Percentiles rank a stretch among this genome's conserved stretches.
These are phyloP conservation scores for Ramularia collo-cygni DNA, from an alignment of 2,329 filamentous ascomycete species.

Conservation along the genomic window DNA sequence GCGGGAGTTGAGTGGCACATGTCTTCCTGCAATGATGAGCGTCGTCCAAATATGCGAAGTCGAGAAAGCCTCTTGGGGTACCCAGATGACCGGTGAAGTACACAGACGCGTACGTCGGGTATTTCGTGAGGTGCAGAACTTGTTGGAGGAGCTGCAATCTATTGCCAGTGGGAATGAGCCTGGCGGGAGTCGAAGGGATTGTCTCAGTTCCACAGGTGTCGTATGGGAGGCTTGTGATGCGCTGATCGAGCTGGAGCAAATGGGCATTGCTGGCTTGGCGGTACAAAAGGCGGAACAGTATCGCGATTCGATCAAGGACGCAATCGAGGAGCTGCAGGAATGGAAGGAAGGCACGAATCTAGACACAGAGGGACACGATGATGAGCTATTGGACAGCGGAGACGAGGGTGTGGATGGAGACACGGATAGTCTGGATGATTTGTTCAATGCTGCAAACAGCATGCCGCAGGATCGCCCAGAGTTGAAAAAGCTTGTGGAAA, in stretches of 20 bases:
- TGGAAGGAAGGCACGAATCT: constrained; percentile 64
- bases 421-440: constrained; percentile 55
- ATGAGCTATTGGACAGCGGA: constrained; percentile 32
- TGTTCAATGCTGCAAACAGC: constrained; percentile 56
- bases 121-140: constrained; percentile 54
- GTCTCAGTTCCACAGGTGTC: constrained; percentile 61
- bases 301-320: constrained; percentile 69
- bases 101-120: constrained; percentile 52
- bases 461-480: constrained; percentile 61
- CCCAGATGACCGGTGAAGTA: constrained; percentile 57
- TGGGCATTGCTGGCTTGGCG: constrained; percentile 65
- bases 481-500: constrained; percentile 60
- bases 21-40: constrained; percentile 68
- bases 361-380: constrained; percentile 31
- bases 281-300: constrained; percentile 67
- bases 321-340: constrained; percentile 77
- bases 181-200: constrained; percentile 43
- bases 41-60: constrained; percentile 60
- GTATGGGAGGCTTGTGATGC: constrained; percentile 81
- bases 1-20: constrained; percentile 61
- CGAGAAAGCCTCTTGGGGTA: constrained; percentile 49
- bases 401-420: constrained; percentile 34
- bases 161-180: constrained; percentile 45
- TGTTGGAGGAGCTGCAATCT: constrained; percentile 55
- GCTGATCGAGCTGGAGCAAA: constrained; percentile 54